These are phyloP conservation scores for Aureobasidium pullulans DNA, from an alignment of 2,329 filamentous ascomycete genomes.

Conservation along the genomic window DNA sequence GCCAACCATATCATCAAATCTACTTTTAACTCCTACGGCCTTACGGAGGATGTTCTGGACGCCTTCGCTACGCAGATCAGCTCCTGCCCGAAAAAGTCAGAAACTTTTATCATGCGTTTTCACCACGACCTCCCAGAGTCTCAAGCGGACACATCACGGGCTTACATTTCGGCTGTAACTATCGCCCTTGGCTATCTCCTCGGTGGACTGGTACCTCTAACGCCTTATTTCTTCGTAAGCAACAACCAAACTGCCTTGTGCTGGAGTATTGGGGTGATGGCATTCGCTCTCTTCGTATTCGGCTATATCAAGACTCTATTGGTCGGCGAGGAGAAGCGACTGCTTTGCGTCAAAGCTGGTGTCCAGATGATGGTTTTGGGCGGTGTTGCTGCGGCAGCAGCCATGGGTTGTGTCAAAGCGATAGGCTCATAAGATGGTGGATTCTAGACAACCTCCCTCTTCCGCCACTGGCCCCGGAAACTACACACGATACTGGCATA, in stretches of 20 bases:
- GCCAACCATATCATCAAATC: conserved; percentile 1
- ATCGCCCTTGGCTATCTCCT: conserved; percentile 64
- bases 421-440: not conserved
- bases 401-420: conserved; percentile 12
- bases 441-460: not conserved
- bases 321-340: conserved; percentile 32
- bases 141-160: conserved; percentile 33
- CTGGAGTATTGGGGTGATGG: conserved; percentile 54
- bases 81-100: not conserved
- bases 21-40: not conserved
- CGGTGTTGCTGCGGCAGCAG: conserved; percentile 55
- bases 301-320: conserved; percentile 57
- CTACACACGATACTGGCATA: not conserved
- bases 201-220: conserved; percentile 62
- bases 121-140: conserved; percentile 40
- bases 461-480: not conserved
- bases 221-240: conserved; percentile 58
- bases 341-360: conserved; percentile 30
- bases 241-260: conserved; percentile 44
- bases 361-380: conserved; percentile 61
- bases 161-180: conserved; percentile 52
- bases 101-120: conserved; percentile 3
- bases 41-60: not conserved
- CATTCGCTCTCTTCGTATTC: conserved; percentile 54
- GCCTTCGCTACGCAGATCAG: conserved; percentile 2